A percentile compares a stretch with the other conserved stretches of the same genome.
These are phyloP conservation scores for Hypoxylon subgilvum DNA, from an alignment of 495 filamentous ascomycete species.

Conservation along the genomic window DNA sequence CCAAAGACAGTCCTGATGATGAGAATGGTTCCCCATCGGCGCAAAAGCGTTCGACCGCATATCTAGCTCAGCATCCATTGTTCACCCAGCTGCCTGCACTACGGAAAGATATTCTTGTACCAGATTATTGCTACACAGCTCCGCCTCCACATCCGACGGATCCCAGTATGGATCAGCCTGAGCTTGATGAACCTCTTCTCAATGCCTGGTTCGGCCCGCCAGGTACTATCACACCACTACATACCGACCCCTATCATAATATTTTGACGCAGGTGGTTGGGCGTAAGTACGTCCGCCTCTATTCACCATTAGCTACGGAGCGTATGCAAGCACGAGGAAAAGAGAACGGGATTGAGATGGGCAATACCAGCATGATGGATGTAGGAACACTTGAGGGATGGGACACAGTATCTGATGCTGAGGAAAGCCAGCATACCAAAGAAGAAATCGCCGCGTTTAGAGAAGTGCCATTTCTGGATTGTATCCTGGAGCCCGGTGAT, in stretches of 20 bases:
- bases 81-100: constrained; percentile 82
- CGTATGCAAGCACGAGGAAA: constrained; percentile 68
- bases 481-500: constrained; percentile 79
- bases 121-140: constrained; percentile 82
- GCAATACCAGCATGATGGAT: constrained; percentile 83
- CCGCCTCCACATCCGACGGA: constrained; percentile 62
- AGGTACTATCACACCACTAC: constrained; percentile 87
- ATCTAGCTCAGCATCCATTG: constrained; percentile 90
- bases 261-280: constrained; percentile 90
- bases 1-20: constrained; percentile 7
- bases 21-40: constrained; percentile 11
- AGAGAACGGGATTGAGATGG: constrained; percentile 85
- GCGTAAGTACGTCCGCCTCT: constrained; percentile 86
- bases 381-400: constrained; percentile 65
- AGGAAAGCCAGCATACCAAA: constrained; percentile 10
- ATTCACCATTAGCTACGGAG: constrained; percentile 66
- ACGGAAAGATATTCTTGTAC: constrained; percentile 75
- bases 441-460: constrained; percentile 55
- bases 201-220: constrained; percentile 95
- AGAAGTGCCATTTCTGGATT: constrained; percentile 72
- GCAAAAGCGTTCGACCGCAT: constrained; percentile 57
- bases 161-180: constrained; percentile 54
- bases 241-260: constrained; percentile 95
- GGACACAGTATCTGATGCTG: constrained; percentile 41
- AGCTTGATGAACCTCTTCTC: constrained; percentile 60